Percentiles rank a stretch among this genome's conserved stretches.
phyloP scores from a whole-genome alignment of 2,329 filamentous ascomycete genomes.

The Ilyonectria sp. region DNA sequence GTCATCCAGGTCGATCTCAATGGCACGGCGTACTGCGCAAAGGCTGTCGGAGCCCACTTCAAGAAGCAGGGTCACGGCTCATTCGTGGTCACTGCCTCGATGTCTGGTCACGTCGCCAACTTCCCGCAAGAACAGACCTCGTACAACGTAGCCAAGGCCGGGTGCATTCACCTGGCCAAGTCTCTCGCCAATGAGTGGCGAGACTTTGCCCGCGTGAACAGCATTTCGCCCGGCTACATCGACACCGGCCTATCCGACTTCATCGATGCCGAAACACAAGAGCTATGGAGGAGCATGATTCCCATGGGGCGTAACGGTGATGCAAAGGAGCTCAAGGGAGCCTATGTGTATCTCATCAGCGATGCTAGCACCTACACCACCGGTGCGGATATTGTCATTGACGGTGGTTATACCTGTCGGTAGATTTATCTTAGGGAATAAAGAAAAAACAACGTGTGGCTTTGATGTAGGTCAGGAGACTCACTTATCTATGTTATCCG shows the following conservation, averaged over 20 bases:
- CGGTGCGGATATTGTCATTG: constrained; percentile 64
- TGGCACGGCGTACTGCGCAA: constrained; percentile 61
- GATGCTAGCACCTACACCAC: constrained; percentile 67
- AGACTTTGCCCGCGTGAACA: constrained; percentile 69
- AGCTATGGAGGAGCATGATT: constrained; percentile 58
- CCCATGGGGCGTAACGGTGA: constrained; percentile 71
- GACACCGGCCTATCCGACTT: constrained; percentile 66
- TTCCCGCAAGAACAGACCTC: constrained; percentile 67
- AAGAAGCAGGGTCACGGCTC: constrained; percentile 60
- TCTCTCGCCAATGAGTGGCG: constrained; percentile 69
- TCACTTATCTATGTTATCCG: too few relatives aligned
- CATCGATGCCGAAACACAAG: constrained; percentile 27
- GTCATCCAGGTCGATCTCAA: constrained; percentile 64
- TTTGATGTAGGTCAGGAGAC: too few relatives aligned
- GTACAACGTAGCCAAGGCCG: constrained; percentile 70
- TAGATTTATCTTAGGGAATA: background rate
- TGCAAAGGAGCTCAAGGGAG: constrained; percentile 76
- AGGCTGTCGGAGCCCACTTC: constrained; percentile 61
- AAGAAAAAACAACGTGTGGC: background rate
- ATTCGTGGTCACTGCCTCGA: constrained; percentile 66
- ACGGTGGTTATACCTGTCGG: constrained; percentile 52
- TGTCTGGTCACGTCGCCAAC: constrained; percentile 65
- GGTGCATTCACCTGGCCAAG: constrained; percentile 68
- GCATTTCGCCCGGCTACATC: constrained; percentile 64
- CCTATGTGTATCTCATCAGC: constrained; percentile 68